A percentile compares a stretch with the other conserved stretches of the same genome.
Conservation (phyloP, 192 early-diverging fungal species). For the Dispira simplex region DNA sequence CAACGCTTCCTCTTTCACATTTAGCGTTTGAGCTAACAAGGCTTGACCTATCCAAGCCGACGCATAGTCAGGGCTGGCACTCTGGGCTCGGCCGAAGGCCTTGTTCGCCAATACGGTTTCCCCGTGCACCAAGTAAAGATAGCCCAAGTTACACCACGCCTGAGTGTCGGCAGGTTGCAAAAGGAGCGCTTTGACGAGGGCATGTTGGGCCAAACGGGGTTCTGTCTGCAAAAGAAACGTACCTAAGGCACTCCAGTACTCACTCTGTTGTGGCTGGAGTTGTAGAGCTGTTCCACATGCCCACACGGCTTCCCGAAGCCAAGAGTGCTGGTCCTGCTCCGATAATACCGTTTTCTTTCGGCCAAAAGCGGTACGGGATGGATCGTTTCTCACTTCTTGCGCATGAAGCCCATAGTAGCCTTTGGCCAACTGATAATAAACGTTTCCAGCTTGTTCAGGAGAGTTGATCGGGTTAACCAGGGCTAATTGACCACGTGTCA, state of each 20-base stretch:
- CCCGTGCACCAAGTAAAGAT: constrained; percentile 44
- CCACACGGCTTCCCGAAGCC: constrained; percentile 23
- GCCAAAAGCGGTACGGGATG: no score
- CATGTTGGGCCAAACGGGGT: constrained; percentile 60
- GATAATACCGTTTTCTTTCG: no score
- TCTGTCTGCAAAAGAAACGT: constrained; percentile 27
- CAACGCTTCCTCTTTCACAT: constrained; percentile 31
- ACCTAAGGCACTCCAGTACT: constrained; percentile 63
- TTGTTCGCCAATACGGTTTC: constrained; percentile 63
- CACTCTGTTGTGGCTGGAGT: constrained; percentile 34
- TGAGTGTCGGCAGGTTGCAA: constrained; percentile 35
- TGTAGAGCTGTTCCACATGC: constrained; percentile 39
- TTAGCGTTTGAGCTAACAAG: constrained; percentile 42
- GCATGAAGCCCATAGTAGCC: neutral
- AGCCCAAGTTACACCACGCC: constrained; percentile 75
- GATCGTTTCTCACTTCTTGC: no score
- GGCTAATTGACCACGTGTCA: no score
- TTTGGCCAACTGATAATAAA: neutral
- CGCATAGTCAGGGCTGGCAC: constrained; percentile 60
- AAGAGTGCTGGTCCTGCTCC: neutral
- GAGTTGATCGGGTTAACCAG: no score
- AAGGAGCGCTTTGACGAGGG: constrained; percentile 62
- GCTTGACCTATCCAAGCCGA: constrained; percentile 81
- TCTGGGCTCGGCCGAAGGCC: constrained; percentile 54
- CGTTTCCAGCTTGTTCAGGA: neutral